phyloP scores from a whole-genome alignment of 352 stramenopile genomes.

The Pythium sukuiense region DNA sequence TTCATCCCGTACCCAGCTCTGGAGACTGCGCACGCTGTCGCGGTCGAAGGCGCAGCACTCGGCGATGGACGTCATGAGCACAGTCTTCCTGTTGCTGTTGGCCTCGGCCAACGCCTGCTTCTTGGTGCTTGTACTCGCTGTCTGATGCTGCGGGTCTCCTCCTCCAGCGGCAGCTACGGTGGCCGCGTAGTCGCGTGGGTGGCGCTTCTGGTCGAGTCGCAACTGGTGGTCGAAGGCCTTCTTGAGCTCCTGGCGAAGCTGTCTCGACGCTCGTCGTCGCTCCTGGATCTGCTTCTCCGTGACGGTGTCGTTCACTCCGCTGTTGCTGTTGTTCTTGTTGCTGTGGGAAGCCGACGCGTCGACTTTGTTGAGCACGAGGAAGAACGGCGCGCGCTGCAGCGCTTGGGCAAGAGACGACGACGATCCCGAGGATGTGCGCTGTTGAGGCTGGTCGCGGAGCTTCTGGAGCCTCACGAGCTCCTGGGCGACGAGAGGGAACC shows the following conservation, averaged over 20 bases:
- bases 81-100: slow-evolving; percentile 23
- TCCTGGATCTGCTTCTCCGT: slow-evolving; percentile 26
- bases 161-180: background rate
- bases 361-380: slow-evolving; percentile 63
- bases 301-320: background rate
- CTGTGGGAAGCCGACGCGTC: slow-evolving; percentile 31
- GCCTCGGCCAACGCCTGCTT: slow-evolving; percentile 14
- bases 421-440: background rate
- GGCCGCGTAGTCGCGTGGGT: slow-evolving; percentile 25
- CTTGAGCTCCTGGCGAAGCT: slow-evolving; percentile 48
- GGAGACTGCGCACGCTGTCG: slow-evolving; percentile 40
- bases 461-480: slow-evolving; percentile 57
- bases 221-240: slow-evolving; percentile 53
- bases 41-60: slow-evolving; percentile 50
- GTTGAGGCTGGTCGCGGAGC: slow-evolving; percentile 30
- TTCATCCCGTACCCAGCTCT: slow-evolving; percentile 48
- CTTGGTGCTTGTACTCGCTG: slow-evolving; percentile 1
- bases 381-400: slow-evolving; percentile 40
- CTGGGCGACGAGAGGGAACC: slow-evolving; percentile 49
- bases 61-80: slow-evolving; percentile 47
- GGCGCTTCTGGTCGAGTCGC: slow-evolving; percentile 39
- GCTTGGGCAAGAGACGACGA: slow-evolving; percentile 1
- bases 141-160: background rate
- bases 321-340: slow-evolving; percentile 4
- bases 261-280: slow-evolving; percentile 33